Conservation (phyloP, 805 yeast species). For the Yarrowia sp. region DNA sequence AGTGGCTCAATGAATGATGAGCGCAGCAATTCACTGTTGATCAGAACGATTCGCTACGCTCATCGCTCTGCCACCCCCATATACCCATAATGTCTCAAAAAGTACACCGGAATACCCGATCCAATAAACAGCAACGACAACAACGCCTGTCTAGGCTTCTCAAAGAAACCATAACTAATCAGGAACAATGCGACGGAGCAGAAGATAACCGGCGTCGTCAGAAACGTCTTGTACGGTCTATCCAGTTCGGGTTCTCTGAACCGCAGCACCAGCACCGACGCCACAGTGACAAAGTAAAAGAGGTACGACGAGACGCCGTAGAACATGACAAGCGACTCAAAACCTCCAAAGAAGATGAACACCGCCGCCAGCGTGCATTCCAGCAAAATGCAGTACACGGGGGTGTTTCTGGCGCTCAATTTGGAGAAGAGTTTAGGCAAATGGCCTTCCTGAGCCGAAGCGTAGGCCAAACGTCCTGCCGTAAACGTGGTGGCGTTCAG, state of each 20-base stretch:
- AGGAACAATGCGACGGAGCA: slow-evolving; percentile 52
- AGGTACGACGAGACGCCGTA: slow-evolving; percentile 51
- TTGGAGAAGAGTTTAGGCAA: slow-evolving; percentile 49
- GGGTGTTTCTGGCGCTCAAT: slow-evolving; percentile 47
- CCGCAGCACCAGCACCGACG: slow-evolving; percentile 51
- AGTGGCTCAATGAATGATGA: too few relatives aligned
- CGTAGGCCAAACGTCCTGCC: slow-evolving; percentile 50
- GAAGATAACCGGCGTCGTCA: slow-evolving; percentile 51
- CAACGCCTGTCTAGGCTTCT: slow-evolving; percentile 49
- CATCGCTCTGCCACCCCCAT: slow-evolving; percentile 5
- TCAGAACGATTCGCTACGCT: not conserved
- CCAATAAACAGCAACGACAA: slow-evolving; percentile 47
- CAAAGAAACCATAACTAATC: slow-evolving; percentile 49
- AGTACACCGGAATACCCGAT: slow-evolving; percentile 49
- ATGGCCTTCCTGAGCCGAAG: slow-evolving; percentile 50
- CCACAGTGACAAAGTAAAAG: slow-evolving; percentile 50
- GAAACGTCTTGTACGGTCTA: slow-evolving; percentile 52
- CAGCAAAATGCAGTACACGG: slow-evolving; percentile 50
- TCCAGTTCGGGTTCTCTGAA: slow-evolving; percentile 49
- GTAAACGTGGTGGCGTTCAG: slow-evolving; percentile 53
- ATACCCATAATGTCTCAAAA: slow-evolving; percentile 36
- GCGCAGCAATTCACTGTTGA: too few relatives aligned
- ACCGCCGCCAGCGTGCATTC: slow-evolving; percentile 48
- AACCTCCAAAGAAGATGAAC: slow-evolving; percentile 52
- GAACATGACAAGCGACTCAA: slow-evolving; percentile 50